Percentiles rank a stretch among this genome's conserved stretches.
Conservation (phyloP, 2,329 filamentous ascomycete species). For the Talaromyces sp. region DNA sequence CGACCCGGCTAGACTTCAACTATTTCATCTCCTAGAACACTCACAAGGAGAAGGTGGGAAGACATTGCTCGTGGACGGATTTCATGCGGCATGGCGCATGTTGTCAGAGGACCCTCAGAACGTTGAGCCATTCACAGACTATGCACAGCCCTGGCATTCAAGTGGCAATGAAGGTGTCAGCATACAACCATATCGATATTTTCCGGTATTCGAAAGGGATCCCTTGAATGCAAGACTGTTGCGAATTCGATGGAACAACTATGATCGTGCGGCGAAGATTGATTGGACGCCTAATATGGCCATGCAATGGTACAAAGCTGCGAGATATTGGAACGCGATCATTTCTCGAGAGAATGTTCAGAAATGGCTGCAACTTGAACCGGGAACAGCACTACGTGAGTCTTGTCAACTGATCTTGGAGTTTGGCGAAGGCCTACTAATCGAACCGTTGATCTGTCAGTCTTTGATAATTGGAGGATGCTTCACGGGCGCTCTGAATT, state of each 20-base stretch:
- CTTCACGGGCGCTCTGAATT: slow-evolving; percentile 83
- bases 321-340: slow-evolving; percentile 67
- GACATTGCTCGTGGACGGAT: slow-evolving; percentile 82
- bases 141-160: slow-evolving; percentile 70
- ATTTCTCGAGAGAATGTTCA: slow-evolving; percentile 60
- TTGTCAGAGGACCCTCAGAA: slow-evolving; percentile 51
- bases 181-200: slow-evolving; percentile 66
- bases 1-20: slow-evolving; percentile 84
- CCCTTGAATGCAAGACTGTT: slow-evolving; percentile 44
- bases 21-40: slow-evolving; percentile 87
- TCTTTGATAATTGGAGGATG: slow-evolving; percentile 96
- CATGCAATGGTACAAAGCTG: slow-evolving; percentile 72
- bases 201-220: slow-evolving; percentile 68
- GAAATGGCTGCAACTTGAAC: slow-evolving; percentile 69
- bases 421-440: neutral
- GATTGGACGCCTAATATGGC: slow-evolving; percentile 50
- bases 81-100: slow-evolving; percentile 64
- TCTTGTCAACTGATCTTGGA: slow-evolving; percentile 20
- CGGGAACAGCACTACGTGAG: slow-evolving; percentile 72
- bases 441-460: slow-evolving; percentile 39
- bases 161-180: slow-evolving; percentile 81
- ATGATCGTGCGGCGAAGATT: slow-evolving; percentile 71
- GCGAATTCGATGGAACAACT: slow-evolving; percentile 88
- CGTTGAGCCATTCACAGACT: slow-evolving; percentile 55
- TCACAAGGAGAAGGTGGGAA: slow-evolving; percentile 63